Evolutionary conservation across 352 stramenopile species (phyloP).

Genomic region (Elongisporangium undulatum): DNA sequence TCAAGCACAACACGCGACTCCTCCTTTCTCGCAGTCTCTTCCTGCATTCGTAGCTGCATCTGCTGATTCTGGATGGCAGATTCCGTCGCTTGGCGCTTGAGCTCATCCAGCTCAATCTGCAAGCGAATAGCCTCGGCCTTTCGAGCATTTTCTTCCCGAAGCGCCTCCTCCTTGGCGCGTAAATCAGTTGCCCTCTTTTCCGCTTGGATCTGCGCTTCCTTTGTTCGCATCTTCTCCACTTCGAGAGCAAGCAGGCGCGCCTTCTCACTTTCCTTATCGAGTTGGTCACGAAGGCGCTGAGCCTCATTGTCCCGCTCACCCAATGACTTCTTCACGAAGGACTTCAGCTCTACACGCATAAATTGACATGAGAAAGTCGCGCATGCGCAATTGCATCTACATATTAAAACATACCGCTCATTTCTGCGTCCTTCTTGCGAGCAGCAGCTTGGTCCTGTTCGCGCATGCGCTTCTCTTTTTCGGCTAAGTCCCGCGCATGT

Average conservation of each 20-base stretch:
- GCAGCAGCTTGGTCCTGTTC: conserved; percentile 47
- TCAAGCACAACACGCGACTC: conserved; percentile 33
- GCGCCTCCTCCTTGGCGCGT: conserved; percentile 24
- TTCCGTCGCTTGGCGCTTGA: conserved; percentile 33
- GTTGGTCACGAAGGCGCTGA: conserved; percentile 55
- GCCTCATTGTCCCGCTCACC: conserved; percentile 63
- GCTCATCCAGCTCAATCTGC: conserved; percentile 50
- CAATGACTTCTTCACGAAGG: conserved; percentile 56
- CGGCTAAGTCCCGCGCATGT: conserved; percentile 41
- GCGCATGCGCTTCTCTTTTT: conserved; percentile 55
- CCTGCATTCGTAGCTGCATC: conserved; percentile 26
- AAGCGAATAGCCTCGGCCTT: conserved; percentile 33
- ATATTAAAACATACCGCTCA: conserved; percentile 10
- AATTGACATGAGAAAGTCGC: not conserved
- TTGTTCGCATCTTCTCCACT: conserved; percentile 50
- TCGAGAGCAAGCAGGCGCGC: conserved; percentile 46
- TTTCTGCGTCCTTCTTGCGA: conserved; percentile 56
- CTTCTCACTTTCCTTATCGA: conserved; percentile 54
- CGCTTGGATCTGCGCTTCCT: conserved; percentile 28
- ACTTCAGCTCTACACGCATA: conserved; percentile 38
- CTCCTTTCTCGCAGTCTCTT: conserved; percentile 29
- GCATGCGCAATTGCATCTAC: not conserved
- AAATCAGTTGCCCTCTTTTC: conserved; percentile 44
- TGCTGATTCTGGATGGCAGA: conserved; percentile 33
- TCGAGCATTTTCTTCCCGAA: conserved; percentile 30